Base-by-base conservation (phyloP, 352 stramenopile genomes). In the Pseudoperonospora humuli region DNA sequence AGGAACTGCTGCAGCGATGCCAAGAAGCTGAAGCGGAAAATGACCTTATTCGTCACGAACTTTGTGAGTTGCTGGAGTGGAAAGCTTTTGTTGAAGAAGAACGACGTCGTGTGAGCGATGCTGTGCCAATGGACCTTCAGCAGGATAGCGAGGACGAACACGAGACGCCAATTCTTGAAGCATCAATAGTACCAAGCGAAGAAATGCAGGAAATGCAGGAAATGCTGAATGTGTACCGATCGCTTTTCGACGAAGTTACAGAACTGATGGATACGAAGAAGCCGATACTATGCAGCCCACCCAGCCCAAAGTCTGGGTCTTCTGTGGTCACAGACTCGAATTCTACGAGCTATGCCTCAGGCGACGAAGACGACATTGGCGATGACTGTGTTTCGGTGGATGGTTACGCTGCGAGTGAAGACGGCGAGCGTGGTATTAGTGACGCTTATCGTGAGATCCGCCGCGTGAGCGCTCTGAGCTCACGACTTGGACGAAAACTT, bases 21-120 rank as follows among this genome's bases (percentile, higher is more conserved):
- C 56, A 67, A 24, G 77, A 86, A 35, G 52, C 83, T 3, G 75
- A 86, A 39, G 47, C 55, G 3, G 78, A 90, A 24, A 90, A 86
- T 48, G 67, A 71, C 10, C 49, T 90, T 15, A 68, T 90, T 24
- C 73, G 75, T 10, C 61, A 67, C 13, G 73, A 90, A 28, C 43
- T 90, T 11, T 81, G 67, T 33, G 75, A 87, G 35, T 49, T 86
- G 19, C 45, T 87, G 23, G 78, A 87, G 49, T 87, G 73, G 75
- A 90, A 84, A 27, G 69, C 69, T 3, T 67, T 77, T 9, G 63
- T 77, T 6, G 69, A 80, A 53, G 65, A 72, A 36, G 62, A 79
- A 15, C 45, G 62, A 23, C 58, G 59, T 13, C 50, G 63, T 8
- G 55, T 54, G 1, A 76, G 65, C 40, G 57, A 74, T 23, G 42